Evolutionary conservation across 2,329 filamentous ascomycete genomes (phyloP).

Genomic region (Fusarium coffeatum): DNA sequence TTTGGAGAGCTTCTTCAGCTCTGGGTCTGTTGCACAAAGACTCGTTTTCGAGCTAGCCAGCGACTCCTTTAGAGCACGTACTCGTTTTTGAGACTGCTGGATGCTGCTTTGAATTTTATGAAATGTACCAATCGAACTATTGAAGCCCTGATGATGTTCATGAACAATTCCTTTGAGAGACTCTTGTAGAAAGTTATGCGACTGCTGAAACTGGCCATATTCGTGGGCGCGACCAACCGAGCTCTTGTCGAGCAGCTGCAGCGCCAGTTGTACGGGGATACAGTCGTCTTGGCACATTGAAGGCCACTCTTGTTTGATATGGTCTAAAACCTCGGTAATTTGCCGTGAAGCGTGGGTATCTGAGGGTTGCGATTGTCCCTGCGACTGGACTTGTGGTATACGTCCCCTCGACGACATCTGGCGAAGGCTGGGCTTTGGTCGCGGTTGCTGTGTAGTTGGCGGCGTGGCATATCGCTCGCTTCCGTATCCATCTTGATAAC

Average conservation of each 20-base stretch:
- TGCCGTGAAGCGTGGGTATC: conserved; percentile 65
- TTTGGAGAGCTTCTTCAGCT: conserved; percentile 88
- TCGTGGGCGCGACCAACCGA: conserved; percentile 92
- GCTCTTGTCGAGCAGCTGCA: conserved; percentile 93
- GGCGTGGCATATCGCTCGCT: conserved; percentile 57
- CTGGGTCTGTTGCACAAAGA: conserved; percentile 86
- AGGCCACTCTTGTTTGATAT: conserved; percentile 90
- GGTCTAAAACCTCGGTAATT: conserved; percentile 75
- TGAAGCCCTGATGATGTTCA: conserved; percentile 99
- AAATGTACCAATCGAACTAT: conserved; percentile 98
- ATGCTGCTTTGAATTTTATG: conserved; percentile 98
- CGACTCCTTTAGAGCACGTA: conserved; percentile 85
- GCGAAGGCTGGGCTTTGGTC: conserved; percentile 47
- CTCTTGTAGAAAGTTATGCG: conserved; percentile 88
- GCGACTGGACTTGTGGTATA: conserved; percentile 45
- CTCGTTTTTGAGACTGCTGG: conserved; percentile 85
- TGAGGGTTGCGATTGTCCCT: conserved; percentile 4
- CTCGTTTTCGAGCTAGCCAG: conserved; percentile 82
- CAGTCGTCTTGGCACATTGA: conserved; percentile 91
- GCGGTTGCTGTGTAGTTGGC: conserved; percentile 47
- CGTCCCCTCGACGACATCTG: conserved; percentile 52
- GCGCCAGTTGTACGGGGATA: conserved; percentile 91
- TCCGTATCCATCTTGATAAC: conserved; percentile 55
- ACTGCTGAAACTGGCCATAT: conserved; percentile 84
- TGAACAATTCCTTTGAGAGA: conserved; percentile 96